Evolutionary conservation across 2,329 filamentous ascomycete species (phyloP).

Genomic region (Colletotrichum sp.): DNA sequence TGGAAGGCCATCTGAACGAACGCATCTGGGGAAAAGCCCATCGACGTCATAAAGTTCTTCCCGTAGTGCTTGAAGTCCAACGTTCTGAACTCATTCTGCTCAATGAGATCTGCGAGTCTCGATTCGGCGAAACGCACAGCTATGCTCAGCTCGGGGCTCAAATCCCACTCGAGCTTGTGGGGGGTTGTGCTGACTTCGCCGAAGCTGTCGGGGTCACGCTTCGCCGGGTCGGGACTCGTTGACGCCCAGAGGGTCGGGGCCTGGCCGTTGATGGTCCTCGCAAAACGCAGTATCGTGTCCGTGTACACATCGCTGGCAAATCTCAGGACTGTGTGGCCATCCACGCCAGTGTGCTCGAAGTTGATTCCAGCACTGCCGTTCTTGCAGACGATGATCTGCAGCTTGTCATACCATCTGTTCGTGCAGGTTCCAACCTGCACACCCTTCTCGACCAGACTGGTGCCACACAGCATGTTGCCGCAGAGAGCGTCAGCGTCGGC

Average conservation of each 20-base stretch:
- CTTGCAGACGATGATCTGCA: slow-evolving; percentile 99
- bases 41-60: slow-evolving; percentile 96
- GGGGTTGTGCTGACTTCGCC: slow-evolving; percentile 93
- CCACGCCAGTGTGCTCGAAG: slow-evolving; percentile 97
- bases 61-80: slow-evolving; percentile 89
- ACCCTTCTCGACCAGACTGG: slow-evolving; percentile 87
- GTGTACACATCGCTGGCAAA: slow-evolving; percentile 98
- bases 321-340: slow-evolving; percentile 94
- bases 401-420: slow-evolving; percentile 98
- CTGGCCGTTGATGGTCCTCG: slow-evolving; percentile 91
- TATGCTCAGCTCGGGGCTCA: slow-evolving; percentile 89
- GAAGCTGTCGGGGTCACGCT: slow-evolving; percentile 88
- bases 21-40: slow-evolving; percentile 96
- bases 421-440: slow-evolving; percentile 98
- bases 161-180: slow-evolving; percentile 97
- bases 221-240: slow-evolving; percentile 87
- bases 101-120: slow-evolving; percentile 88
- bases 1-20: slow-evolving; percentile 99
- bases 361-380: slow-evolving; percentile 99
- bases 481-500: slow-evolving; percentile 82
- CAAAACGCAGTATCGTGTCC: slow-evolving; percentile 95
- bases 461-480: slow-evolving; percentile 98
- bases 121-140: slow-evolving; percentile 96
- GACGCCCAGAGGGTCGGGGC: slow-evolving; percentile 93
- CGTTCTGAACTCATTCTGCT: slow-evolving; percentile 95